These are phyloP conservation scores for Ascoidea asiatica DNA, from an alignment of 805 yeast genomes.

Conservation along the genomic window DNA sequence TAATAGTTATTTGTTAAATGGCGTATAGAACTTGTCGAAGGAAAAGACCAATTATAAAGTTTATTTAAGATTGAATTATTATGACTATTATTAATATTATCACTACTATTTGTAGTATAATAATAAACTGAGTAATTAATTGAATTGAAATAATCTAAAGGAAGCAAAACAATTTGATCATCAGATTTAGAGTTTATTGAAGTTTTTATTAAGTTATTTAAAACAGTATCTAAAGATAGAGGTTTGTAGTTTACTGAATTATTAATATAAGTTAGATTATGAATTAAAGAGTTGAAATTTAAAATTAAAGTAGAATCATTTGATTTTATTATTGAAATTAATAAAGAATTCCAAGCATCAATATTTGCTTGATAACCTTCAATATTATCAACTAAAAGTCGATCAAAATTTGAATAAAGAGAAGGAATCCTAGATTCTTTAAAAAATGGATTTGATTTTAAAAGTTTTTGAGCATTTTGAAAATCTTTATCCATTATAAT, in stretches of 20 bases:
- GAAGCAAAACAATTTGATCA: not conserved
- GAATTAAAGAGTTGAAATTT: conserved; percentile 4
- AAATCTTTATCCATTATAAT: too few species aligned
- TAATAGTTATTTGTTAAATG: not conserved
- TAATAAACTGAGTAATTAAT: not conserved
- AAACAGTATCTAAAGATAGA: conserved; percentile 9
- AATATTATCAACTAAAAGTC: conserved; percentile 6
- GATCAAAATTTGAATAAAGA: conserved; percentile 7
- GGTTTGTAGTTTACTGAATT: conserved; percentile 2
- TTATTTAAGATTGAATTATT: too few species aligned
- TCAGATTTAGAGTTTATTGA: too few species aligned
- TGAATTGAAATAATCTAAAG: not conserved
- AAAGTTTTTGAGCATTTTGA: too few species aligned
- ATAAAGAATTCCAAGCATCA: conserved; percentile 8
- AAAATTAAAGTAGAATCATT: conserved; percentile 2
- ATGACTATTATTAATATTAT: too few species aligned
- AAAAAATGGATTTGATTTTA: conserved; percentile 6
- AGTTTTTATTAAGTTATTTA: conserved; percentile 6
- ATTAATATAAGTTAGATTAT: conserved; percentile 3
- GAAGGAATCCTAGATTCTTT: conserved; percentile 9
- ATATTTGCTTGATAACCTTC: conserved; percentile 12
- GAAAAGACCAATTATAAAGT: too few species aligned
- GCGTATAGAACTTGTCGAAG: too few species aligned
- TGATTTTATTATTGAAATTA: conserved; percentile 2
- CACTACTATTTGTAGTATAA: too few species aligned